Evolutionary conservation across 805 yeast species (phyloP), one percentile per base, ranked within the genome.

Genomic region (Suhomyces faveliae): DNA sequence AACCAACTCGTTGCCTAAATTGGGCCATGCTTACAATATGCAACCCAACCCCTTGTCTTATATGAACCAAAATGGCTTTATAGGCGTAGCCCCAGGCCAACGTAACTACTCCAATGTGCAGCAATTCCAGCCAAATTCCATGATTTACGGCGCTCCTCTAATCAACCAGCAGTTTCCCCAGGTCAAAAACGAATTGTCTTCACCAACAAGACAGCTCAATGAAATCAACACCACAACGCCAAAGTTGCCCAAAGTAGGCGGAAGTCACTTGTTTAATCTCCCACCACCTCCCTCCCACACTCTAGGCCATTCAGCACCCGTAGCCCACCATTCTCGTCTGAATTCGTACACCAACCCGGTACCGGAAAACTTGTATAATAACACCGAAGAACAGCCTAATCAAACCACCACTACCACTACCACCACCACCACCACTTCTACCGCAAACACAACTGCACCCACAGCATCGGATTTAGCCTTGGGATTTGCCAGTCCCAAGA

Each of bases 401-500:
- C 44, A 42, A n/a, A 21, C 54, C 30, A 52, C 58, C 5, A 43
- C 41, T 15, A 46, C 8, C 12, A 35, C 33, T 39, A 48, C 15
- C 48, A 51, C 43, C 39, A 41, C 13, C 40, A 49, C 23, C 45
- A 35, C 4, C 5, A 40, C 33, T 15, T 20, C 43, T 11, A 27
- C 30, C 3, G 15, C 43, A 35, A 45, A 51, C 39, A 58, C 66
- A 5, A 57, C 66, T 22, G 62, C 68, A 4, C 58, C 64, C 25
- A 62, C 58, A 24, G 61, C 66, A 13, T 57, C 68, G 7, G 76
- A 72, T 23, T 55, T 69, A 20, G 69, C 62, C 12, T 59, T 71
- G 40, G 71, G 67, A 10, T 72, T 71, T 53, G 66, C 73, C 8
- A 66, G 73, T 47, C 77, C 77, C 12, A 72, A 72, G 55, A 72